Percentiles rank a stretch among this genome's conserved stretches.
These are phyloP conservation scores for Pinus tabuliformis DNA, from an alignment of 75 land plant species.

Conservation along the genomic window DNA sequence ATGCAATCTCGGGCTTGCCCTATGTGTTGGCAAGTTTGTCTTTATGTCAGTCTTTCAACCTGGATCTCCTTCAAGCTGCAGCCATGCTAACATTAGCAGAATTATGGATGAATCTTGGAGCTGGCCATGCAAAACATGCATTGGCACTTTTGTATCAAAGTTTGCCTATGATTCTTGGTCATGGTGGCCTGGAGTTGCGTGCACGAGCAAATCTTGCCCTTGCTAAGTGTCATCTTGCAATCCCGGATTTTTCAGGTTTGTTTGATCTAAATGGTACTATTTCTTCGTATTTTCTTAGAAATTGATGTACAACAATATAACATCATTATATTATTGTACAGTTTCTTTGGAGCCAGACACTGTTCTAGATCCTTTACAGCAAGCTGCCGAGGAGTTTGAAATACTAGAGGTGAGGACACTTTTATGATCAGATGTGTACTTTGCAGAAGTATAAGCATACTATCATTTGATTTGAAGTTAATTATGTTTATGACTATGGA, in stretches of 20 bases:
- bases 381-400: slow-evolving; percentile 76
- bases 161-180: slow-evolving; percentile 88
- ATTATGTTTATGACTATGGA: no score
- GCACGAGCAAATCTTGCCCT: slow-evolving; percentile 78
- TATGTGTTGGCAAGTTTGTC: slow-evolving; percentile 92
- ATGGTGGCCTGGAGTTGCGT: slow-evolving; percentile 88
- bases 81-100: slow-evolving; percentile 85
- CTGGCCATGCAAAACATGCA: slow-evolving; percentile 67
- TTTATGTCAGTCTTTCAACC: slow-evolving; percentile 84
- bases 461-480: background rate
- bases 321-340: slow-evolving; percentile 13
- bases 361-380: slow-evolving; percentile 67
- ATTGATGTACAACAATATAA: background rate
- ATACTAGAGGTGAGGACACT: slow-evolving; percentile 63
- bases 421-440: background rate
- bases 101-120: slow-evolving; percentile 84
- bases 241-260: slow-evolving; percentile 69
- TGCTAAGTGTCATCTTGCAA: slow-evolving; percentile 78
- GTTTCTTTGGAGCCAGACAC: slow-evolving; percentile 61
- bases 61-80: slow-evolving; percentile 86
- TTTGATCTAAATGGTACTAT: background rate
- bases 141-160: slow-evolving; percentile 60
- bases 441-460: background rate
- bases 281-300: slow-evolving; percentile 4
- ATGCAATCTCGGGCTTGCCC: slow-evolving; percentile 83